phyloP scores from a whole-genome alignment of 2,329 filamentous ascomycete species.

The Botrytis galanthina region DNA sequence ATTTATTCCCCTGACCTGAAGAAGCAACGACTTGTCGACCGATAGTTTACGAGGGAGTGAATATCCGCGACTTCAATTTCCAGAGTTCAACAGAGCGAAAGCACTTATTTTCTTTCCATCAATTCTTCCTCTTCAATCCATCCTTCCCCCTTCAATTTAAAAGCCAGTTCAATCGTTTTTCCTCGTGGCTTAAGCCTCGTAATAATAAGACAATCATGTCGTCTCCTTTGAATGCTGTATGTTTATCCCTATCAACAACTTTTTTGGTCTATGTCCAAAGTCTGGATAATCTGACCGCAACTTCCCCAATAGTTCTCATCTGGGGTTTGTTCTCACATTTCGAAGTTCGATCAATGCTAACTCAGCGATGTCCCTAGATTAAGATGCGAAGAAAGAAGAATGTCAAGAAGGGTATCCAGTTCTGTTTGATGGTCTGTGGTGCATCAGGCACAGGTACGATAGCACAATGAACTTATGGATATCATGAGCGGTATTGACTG shows the following conservation, averaged over 20 bases:
- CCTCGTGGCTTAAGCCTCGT: constrained; percentile 18
- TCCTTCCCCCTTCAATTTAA: background rate
- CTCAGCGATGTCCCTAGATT: constrained; percentile 54
- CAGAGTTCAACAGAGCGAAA: constrained; percentile 12
- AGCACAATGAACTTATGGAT: constrained; percentile 10
- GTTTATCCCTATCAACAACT: constrained; percentile 35
- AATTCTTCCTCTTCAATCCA: constrained; percentile 10
- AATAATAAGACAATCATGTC: constrained; percentile 44
- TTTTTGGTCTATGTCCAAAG: constrained; percentile 29
- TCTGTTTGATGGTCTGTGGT: constrained; percentile 99
- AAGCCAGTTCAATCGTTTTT: background rate
- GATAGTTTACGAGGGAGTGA: constrained; percentile 24
- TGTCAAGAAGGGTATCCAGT: constrained; percentile 88
- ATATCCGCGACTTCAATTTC: constrained; percentile 23
- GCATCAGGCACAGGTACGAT: constrained; percentile 91
- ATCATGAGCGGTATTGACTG: constrained; percentile 23
- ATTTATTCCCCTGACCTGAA: constrained; percentile 33
- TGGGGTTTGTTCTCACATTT: constrained; percentile 32
- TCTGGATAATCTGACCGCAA: constrained; percentile 36
- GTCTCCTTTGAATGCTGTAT: constrained; percentile 53
- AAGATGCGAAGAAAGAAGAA: constrained; percentile 99
- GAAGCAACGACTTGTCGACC: constrained; percentile 34
- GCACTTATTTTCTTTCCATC: constrained; percentile 8
- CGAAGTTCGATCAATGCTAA: constrained; percentile 31
- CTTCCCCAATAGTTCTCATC: constrained; percentile 32